These are phyloP conservation scores for Candida sp. DNA, from an alignment of 1,139 yeast species.

Conservation along the genomic window DNA sequence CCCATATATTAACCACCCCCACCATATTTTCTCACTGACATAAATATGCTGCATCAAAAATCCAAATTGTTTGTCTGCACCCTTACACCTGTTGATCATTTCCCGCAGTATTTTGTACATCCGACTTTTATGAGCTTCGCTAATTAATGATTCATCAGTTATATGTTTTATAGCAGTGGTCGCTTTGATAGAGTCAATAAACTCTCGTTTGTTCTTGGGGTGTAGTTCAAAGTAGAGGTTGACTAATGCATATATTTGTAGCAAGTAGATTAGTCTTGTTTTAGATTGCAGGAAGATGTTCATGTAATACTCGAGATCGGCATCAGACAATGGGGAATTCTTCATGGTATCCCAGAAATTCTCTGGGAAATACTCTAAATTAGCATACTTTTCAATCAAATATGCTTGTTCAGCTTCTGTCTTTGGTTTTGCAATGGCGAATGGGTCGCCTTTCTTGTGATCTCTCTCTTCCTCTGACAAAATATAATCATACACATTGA, in stretches of 20 bases:
- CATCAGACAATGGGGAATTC: slow-evolving; percentile 10
- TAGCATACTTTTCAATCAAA: slow-evolving; percentile 18
- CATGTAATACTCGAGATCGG: slow-evolving; percentile 25
- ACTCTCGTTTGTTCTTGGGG: slow-evolving; percentile 17
- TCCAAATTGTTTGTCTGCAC: slow-evolving; percentile 23
- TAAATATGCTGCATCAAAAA: slow-evolving; percentile 25
- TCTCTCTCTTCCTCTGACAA: slow-evolving; percentile 26
- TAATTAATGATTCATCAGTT: slow-evolving; percentile 26
- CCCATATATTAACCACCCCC: slow-evolving; percentile 41
- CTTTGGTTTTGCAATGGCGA: slow-evolving; percentile 11
- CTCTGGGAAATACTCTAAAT: slow-evolving; percentile 32
- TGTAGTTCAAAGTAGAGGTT: slow-evolving; percentile 29
- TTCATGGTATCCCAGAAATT: slow-evolving; percentile 28
- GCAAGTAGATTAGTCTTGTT: slow-evolving; percentile 24
- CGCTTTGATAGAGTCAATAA: slow-evolving; percentile 21
- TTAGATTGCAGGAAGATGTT: slow-evolving; percentile 24
- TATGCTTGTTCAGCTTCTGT: slow-evolving; percentile 15
- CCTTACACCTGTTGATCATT: slow-evolving; percentile 16
- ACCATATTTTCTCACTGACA: slow-evolving; percentile 34
- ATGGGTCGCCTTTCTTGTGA: slow-evolving; percentile 15
- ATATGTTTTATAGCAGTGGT: slow-evolving; percentile 33
- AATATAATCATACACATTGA: slow-evolving; percentile 24
- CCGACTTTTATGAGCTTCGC: slow-evolving; percentile 19
- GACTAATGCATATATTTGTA: slow-evolving; percentile 31
- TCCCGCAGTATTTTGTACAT: slow-evolving; percentile 26